Base-by-base conservation (phyloP, 352 stramenopile genomes). In the Pythium aphanidermatum region DNA sequence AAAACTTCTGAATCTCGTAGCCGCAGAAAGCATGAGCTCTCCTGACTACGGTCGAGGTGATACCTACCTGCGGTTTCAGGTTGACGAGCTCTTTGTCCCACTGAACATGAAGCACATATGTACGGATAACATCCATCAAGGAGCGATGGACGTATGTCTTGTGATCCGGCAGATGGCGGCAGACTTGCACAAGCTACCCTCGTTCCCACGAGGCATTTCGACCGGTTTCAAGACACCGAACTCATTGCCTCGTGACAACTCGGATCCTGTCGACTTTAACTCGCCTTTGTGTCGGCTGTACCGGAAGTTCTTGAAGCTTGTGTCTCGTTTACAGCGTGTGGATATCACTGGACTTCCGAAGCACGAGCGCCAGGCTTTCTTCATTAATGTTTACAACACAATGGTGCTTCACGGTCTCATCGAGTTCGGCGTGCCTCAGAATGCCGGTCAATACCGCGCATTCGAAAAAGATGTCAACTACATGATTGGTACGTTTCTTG, bases 321-420 rank as follows among this genome's bases (percentile, higher is more conserved):
- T 68, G 11, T 66, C 73, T 3, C 69, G 71, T 37, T 37, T 94
- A 23, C 80, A 92, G 54, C 72, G 68, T 19, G 56, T 90, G 24
- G 78, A 91, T 40, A 69, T 94, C n/a, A 53, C 60, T 10, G 71
- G 62, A 32, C 51, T 94, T 16, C 74, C 80, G 9, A 92, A 90
- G 57, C 78, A 92, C 48, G 82, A 92, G 34, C 79, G 80, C 5
- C 82, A 92, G 44, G 73, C 80, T 2, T 94, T 94, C 45, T 94
- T 94, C 45, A 92, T 94, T 72, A 94, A 94, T 63, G 67, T 92
- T 39, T 92, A 92, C 68, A 94, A 94, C 53, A 76, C 74, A 2
- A 92, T 92, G 82, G 82, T 90, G 35, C 68, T 94, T 21, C 82
- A 94, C 43, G 82, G 79, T 8, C 61, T 92, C 24, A 78, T 94